These are phyloP conservation scores for Sphaerostilbella broomeana DNA, from an alignment of 2,329 filamentous ascomycete species.

Conservation along the genomic window DNA sequence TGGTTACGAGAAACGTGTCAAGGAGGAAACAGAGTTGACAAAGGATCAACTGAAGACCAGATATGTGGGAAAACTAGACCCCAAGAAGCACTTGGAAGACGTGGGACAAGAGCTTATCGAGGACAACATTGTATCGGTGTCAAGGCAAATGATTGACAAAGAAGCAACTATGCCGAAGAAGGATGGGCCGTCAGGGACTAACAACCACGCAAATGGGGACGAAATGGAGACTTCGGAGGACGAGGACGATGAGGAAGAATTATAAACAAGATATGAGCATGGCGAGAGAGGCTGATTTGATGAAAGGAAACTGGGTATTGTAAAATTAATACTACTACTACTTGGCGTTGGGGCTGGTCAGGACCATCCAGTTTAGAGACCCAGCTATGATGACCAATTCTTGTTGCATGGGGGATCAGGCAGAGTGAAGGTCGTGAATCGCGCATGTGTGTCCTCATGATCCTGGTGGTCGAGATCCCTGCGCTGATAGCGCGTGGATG, in stretches of 20 bases:
- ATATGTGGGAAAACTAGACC: slow-evolving; percentile 97
- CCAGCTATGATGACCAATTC: slow-evolving; percentile 12
- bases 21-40: slow-evolving; percentile 94
- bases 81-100: slow-evolving; percentile 98
- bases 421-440: slow-evolving; percentile 1
- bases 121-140: slow-evolving; percentile 98
- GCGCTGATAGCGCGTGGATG: too few relatives aligned
- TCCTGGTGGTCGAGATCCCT: too few relatives aligned
- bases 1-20: slow-evolving; percentile 96
- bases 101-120: slow-evolving; percentile 95
- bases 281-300: slow-evolving; percentile 15
- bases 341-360: slow-evolving; percentile 26
- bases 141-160: slow-evolving; percentile 98
- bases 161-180: slow-evolving; percentile 86
- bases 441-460: not conserved
- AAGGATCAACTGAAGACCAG: slow-evolving; percentile 98
- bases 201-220: slow-evolving; percentile 48
- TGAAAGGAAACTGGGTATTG: slow-evolving; percentile 19
- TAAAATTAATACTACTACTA: slow-evolving; percentile 24
- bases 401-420: slow-evolving; percentile 7
- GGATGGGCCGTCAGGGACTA: slow-evolving; percentile 41
- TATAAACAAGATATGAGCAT: slow-evolving; percentile 23
- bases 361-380: slow-evolving; percentile 23
- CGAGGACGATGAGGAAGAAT: slow-evolving; percentile 53
- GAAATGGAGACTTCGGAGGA: slow-evolving; percentile 69